Base-by-base conservation (phyloP, 2,329 filamentous ascomycete genomes). In the Westerdykella aurantiaca region DNA sequence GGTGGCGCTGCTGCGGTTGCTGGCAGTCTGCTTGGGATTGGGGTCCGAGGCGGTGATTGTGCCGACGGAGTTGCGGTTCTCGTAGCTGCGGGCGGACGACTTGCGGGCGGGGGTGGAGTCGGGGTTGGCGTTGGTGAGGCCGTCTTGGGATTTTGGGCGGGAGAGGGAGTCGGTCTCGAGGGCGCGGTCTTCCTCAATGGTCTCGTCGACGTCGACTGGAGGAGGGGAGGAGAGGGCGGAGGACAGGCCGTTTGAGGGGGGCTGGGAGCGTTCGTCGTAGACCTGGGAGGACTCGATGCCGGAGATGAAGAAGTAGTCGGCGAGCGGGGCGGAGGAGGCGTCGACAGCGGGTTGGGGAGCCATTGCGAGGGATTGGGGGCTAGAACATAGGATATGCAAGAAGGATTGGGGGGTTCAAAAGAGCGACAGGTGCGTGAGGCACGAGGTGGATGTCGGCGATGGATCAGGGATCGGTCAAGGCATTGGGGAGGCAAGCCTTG, bases 241-340 rank as follows among this genome's bases (percentile, higher is more conserved):
- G 18, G 57, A 50, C 37, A 59, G 50, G 37, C 42, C 49, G 33
- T 46, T 49, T 47, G 53, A 48, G 41, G 44, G 60, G 25, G 52
- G 58, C 46, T 63, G 60, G 45, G 51, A 58, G 60, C 64, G 63
- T 43, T 72, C 71, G 50, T 76, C 72, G 60, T 71, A 74, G 46
- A 76, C 70, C 57, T 74, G 72, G 11, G 71, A 67, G 31, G 72
- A 74, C 61, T 76, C 73, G 49, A 76, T 74, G 48, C 74, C 74
- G 42, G 68, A 70, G 47, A 83, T 83, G 74, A 82, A 83, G 65
- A 83, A 83, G 65, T 80, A 82, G 64, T 83, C 80, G 56, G 80
- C 80, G 43, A 83, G 75, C 43, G 80, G 80, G 43, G 72, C 71
- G 47, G 73, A 71, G 38, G 72, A 69, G 44, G 64, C 55, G 46